These are phyloP conservation scores for Penicillium salamii DNA, from an alignment of 495 filamentous ascomycete genomes.

Conservation along the genomic window DNA sequence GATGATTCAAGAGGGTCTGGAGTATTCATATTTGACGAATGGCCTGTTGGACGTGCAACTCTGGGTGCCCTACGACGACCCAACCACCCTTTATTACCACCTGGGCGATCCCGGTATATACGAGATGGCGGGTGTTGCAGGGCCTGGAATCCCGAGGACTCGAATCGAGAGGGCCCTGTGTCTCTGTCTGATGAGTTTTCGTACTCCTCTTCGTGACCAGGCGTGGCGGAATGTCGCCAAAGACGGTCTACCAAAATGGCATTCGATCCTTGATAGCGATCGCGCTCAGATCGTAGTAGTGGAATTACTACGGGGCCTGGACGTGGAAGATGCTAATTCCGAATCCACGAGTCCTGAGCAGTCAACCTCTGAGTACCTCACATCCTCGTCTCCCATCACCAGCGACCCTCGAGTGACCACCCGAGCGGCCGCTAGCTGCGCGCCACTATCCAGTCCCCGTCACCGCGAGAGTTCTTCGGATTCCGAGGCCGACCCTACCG, in stretches of 20 bases:
- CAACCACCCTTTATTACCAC: constrained; percentile 36
- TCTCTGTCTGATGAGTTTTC: constrained; percentile 29
- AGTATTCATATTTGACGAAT: constrained; percentile 33
- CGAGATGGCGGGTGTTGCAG: constrained; percentile 10
- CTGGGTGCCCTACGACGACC: constrained; percentile 18
- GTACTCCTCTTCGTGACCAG: constrained; percentile 20
- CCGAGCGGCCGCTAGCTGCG: too few species aligned
- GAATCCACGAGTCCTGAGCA: too few species aligned
- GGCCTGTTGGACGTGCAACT: constrained; percentile 26
- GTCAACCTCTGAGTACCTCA: too few species aligned
- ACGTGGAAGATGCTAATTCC: too few species aligned
- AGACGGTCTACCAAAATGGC: constrained; percentile 17
- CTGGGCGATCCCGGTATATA: constrained; percentile 34
- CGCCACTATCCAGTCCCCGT: too few species aligned
- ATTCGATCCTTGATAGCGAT: too few species aligned
- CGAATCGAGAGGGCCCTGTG: constrained; percentile 21
- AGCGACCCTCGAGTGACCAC: too few species aligned
- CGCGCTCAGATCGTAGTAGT: too few species aligned
- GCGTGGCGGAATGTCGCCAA: constrained; percentile 29
- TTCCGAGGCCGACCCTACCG: too few species aligned
- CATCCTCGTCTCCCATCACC: too few species aligned
- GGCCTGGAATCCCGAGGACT: constrained; percentile 10
- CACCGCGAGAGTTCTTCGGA: too few species aligned
- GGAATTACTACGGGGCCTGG: too few species aligned
- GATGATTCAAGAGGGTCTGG: constrained; percentile 30